Conservation (phyloP, 164 flowering plant species). For the Warburgia ugandensis region DNA sequence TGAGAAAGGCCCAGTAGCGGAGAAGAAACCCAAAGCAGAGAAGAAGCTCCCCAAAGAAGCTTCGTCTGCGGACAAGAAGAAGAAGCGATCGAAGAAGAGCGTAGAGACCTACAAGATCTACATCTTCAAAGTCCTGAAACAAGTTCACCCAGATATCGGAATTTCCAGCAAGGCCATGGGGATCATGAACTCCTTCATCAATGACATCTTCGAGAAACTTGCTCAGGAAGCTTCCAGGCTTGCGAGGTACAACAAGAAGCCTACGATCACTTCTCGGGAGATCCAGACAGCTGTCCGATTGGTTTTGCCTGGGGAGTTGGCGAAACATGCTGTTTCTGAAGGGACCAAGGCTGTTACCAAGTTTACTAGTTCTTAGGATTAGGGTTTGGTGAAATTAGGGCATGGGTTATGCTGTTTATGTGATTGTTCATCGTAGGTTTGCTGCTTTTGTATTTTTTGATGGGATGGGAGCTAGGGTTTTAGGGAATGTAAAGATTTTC, state of each 20-base stretch:
- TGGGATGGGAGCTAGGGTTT: too few species aligned
- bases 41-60: slow-evolving; percentile 21
- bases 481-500: too few species aligned
- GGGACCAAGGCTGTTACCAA: slow-evolving; percentile 11
- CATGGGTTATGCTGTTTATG: too few species aligned
- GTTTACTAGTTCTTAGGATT: slow-evolving; percentile 6
- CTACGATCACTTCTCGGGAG: slow-evolving; percentile 11
- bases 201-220: slow-evolving; percentile 11
- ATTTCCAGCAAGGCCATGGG: slow-evolving; percentile 11
- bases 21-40: slow-evolving; percentile 24
- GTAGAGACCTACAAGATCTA: slow-evolving; percentile 12
- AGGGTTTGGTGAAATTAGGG: too few species aligned
- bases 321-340: slow-evolving; percentile 10
- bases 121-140: slow-evolving; percentile 12
- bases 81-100: slow-evolving; percentile 8
- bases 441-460: too few species aligned
- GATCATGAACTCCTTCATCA: slow-evolving; percentile 13
- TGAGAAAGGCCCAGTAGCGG: slow-evolving; percentile 15
- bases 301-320: slow-evolving; percentile 9
- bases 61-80: slow-evolving; percentile 1
- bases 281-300: slow-evolving; percentile 6
- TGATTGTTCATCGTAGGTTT: too few species aligned
- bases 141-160: slow-evolving; percentile 10
- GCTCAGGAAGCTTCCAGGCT: slow-evolving; percentile 11
- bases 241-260: slow-evolving; percentile 10